Base-by-base conservation (phyloP, 2,329 filamentous ascomycete species). In the Fusarium incarnatum region DNA sequence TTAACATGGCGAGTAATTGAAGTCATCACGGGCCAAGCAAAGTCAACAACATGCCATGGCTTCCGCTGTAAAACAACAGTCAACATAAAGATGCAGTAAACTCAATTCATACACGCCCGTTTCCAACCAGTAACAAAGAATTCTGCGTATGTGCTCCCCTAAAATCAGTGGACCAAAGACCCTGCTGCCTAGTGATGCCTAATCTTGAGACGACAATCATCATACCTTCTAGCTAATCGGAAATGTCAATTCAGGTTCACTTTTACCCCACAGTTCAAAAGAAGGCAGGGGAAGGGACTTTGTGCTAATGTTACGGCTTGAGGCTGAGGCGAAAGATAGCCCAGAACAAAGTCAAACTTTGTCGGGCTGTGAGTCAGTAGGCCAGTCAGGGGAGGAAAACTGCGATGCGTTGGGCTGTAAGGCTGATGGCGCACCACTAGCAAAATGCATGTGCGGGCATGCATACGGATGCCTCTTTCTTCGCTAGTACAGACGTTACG, bases 281-380 rank as follows among this genome's bases (percentile, higher is more conserved):
- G 10, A n/a, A 16, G 41, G 15, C 16, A 11, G 41, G 12, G 12
- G 7, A 22, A 7, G 13, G 18, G 22, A 25, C 58, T 28, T 66
- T 44, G 34, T 53, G 61, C 30, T 20, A 37, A 37, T 10, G 32
- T 37, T 18, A 40, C 63, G 42, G 34, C 63, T 37, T 37, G 41
- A 53, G 49, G 25, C 23, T 46, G 47, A 46, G 27, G 32, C 45
- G 45, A 34, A 30, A 48, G 45, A 7, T 15, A 15, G 28, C 28
- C 28, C 28, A 30, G 20, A 42, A 37, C 28, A 50, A 20, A 61
- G 32, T 44, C 22, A 27, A 27, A 40, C 20, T 49, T 20, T 41
- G 18, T 11, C 32, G 66, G 55, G 47, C 50, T 69, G 66, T 68
- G 67, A 69, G 49, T 69, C 67, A 69, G 66, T 68, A 66, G 70